Evolutionary conservation across 768 basidiomycete species (phyloP), one percentile per base, ranked within the genome.

Genomic region (Leccinellum luteum): DNA sequence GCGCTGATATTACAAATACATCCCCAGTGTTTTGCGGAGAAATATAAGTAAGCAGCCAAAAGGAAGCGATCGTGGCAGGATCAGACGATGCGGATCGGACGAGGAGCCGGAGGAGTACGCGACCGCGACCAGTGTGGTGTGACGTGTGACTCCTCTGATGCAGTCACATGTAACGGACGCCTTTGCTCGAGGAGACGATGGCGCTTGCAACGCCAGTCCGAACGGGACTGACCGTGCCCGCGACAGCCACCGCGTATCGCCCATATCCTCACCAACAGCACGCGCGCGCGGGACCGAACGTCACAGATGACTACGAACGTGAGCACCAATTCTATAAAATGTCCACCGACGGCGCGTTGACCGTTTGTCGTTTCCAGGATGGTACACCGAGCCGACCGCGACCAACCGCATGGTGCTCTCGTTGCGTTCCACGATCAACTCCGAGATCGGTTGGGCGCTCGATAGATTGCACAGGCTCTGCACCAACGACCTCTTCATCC

Each of bases 381-480:
- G 90, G 85, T 94, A 92, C 66, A 90, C 92, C n/a, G 90, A 94
- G 63, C 77, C 81, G 1, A 79, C 83, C 3, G 78, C 89, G 1
- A 87, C 77, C 68, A 98, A 98, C 70, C 83, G 95, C 43, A 92
- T 98, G 85, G 78, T 93, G n/a, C 84, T 99, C 15, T 87, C 94
- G 3, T 74, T 98, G 43, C 83, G 86, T 25, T 98, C 92, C 14
- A 89, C 86, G 5, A 87, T 98, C 48, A 79, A 85, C 53, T 73
- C 82, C 8, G 96, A 98, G 67, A 80, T 94, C 55, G 85, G 85
- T 55, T 98, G 93, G 90, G 91, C 94, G 19, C 81, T 99, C 38
- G 89, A 93, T 64, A 86, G 90, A 49, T 81, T 98, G 10, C 85
- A 89, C 60, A 83, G 90, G 19, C 78, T 92, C n/a, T 87, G 85